Base-by-base conservation (phyloP, 202 grass and related monocot species). In the Sporobolus alterniflorus region DNA sequence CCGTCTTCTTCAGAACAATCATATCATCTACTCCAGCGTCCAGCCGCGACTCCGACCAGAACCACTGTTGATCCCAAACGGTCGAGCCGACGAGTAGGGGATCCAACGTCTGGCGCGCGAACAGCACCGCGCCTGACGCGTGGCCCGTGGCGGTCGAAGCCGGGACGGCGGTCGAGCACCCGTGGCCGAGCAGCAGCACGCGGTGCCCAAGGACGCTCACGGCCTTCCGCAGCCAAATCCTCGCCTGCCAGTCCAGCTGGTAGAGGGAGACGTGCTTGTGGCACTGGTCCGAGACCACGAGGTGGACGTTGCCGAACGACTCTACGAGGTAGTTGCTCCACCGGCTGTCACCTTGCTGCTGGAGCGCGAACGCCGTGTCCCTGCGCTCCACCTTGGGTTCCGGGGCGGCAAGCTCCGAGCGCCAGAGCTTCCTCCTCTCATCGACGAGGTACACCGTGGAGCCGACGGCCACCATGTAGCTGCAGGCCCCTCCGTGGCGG, bases 101-200 rank as follows among this genome's bases (percentile, higher is more conserved):
- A 4, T 21, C 61, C 73, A 67, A 78, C 25, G 78, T 59, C 73
- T 90, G 83, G 67, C 56, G 78, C 78, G 43, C 78, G 31, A 86
- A 69, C 20, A 90, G 49, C 13, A 73, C 73, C 8, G 84, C 44
- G 31, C 88, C 88, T 1, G 88, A 49, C 11, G 17, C 44, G 20
- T 73, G 67, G 60, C 83, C 41, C 1, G 73, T 10, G 7, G 78
- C 78, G 40, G 83, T 74, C 3, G 40, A 66, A 13, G 84, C 11
- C 11, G 88, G 88, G 24, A 90, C 88, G 16, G 51, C 74, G 2
- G 73, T 78, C 15, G 88, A 90, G 67, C 83, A 90, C 12, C 88
- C 88, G 40, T 78, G 78, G 20, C 78, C 88, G 15, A 90, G 59
- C 31, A 90, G 73, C 31, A 90, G 78, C 73, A 90, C 78, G 60